Evolutionary conservation across 2,329 filamentous ascomycete species (phyloP), one percentile per base, ranked within the genome.

Genomic region (Colletotrichum australisinense): DNA sequence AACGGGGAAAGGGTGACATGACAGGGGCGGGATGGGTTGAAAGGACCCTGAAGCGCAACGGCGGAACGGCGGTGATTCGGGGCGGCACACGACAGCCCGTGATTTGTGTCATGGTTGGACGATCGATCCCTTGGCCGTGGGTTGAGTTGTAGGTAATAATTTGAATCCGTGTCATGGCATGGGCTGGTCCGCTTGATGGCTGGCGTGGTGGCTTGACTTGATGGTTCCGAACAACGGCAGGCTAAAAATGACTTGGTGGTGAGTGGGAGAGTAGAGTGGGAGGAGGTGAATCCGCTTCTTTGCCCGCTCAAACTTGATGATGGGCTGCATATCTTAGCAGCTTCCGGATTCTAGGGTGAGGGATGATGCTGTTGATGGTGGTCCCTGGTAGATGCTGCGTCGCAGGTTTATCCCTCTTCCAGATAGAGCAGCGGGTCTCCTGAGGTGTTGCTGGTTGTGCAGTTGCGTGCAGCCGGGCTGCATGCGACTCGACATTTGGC

Each of bases 331-430:
- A 46, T 49, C 26, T 22, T 9, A 57, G 58, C 66, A 53, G 52
- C 35, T 35, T 6, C 30, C 35, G 32, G 28, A 11, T 28, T 42
- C 66, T 55, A 53, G 65, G 57, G 42, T 68, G 56, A 62, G 28
- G 46, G 57, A 62, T 22, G 57, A 68, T 46, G 65, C 53, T 60
- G 42, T 24, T 67, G 65, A 26, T 35, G 52, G 32, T 28, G 63
- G 63, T 35, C 57, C 65, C 60, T 66, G 38, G 19, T 69, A 52
- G 52, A 52, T 42, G 67, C 53, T 64, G 52, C 59, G 59, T 69
- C 28, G 67, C 67, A 64, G 35, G 67, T 35, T 42, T 52, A 69
- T 63, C 67, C 52, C 49, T 69, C 49, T 60, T 56, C 38, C 12
- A 24, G 7, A 14, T 49, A 46, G 59, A 28, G 24, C n/a, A 53